Conservation (phyloP, 371 early-diverging fungal species). For the Circinella umbellata region DNA sequence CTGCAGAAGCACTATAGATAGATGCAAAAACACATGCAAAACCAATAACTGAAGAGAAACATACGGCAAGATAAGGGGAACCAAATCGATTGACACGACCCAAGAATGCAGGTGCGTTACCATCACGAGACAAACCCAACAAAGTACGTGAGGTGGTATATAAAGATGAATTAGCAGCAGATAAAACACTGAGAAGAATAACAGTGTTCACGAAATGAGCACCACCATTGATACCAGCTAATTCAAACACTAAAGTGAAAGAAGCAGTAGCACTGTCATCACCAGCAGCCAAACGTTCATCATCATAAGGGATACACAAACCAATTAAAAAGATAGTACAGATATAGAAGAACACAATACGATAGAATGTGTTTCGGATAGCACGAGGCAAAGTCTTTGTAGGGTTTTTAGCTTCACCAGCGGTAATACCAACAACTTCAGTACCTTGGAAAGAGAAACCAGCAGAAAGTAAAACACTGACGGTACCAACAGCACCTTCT, state of each 20-base stretch:
- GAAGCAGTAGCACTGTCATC: conserved; percentile 62
- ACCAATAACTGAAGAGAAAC: conserved; percentile 59
- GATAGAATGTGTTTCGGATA: conserved; percentile 75
- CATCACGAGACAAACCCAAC: conserved; percentile 66
- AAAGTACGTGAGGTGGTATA: conserved; percentile 70
- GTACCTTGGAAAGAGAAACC: conserved; percentile 89
- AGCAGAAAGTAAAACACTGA: conserved; percentile 73
- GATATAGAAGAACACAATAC: conserved; percentile 74
- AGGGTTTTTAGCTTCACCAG: conserved; percentile 76
- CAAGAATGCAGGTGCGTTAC: conserved; percentile 66
- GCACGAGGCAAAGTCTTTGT: conserved; percentile 74
- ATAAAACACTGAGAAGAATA: conserved; percentile 65
- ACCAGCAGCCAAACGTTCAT: conserved; percentile 50
- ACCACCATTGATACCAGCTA: conserved; percentile 67
- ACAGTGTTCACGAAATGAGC: conserved; percentile 73
- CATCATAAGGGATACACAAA: conserved; percentile 63
- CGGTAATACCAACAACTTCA: conserved; percentile 76
- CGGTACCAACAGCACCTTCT: conserved; percentile 70
- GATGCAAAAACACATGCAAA: conserved; percentile 60
- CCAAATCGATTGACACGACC: conserved; percentile 56
- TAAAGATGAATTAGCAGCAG: conserved; percentile 47
- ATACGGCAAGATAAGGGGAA: conserved; percentile 59
- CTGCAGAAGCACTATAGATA: conserved; percentile 54
- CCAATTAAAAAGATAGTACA: conserved; percentile 72
- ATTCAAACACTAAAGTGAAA: conserved; percentile 68